phyloP scores from a whole-genome alignment of 2,329 filamentous ascomycete genomes.

The Chaetomiaceae sp. region DNA sequence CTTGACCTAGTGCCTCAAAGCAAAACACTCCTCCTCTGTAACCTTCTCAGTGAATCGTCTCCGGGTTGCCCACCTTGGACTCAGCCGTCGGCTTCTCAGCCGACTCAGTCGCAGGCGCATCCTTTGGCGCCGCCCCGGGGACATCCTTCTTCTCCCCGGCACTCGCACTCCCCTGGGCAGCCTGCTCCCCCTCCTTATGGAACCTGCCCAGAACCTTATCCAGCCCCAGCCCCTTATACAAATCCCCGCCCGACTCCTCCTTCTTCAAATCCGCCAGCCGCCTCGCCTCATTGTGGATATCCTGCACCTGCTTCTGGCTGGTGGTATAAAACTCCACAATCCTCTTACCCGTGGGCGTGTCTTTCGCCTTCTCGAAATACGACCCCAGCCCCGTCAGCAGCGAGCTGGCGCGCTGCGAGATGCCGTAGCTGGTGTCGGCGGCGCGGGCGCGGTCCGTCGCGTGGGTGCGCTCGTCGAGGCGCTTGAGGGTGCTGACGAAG shows the following conservation, averaged over 20 bases:
- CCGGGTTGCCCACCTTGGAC: slow-evolving; percentile 8
- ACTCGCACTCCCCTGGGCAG: neutral
- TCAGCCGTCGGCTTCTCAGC: slow-evolving; percentile 9
- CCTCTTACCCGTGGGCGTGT: slow-evolving; percentile 82
- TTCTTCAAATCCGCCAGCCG: slow-evolving; percentile 86
- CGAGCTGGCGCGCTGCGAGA: slow-evolving; percentile 66
- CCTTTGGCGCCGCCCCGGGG: slow-evolving; percentile 22
- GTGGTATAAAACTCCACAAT: slow-evolving; percentile 83
- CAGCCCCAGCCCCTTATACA: slow-evolving; percentile 55
- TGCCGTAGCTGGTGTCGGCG: slow-evolving; percentile 78
- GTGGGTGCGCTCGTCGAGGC: slow-evolving; percentile 81
- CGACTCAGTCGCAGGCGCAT: slow-evolving; percentile 20
- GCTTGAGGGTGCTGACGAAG: slow-evolving; percentile 72
- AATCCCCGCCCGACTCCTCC: slow-evolving; percentile 54
- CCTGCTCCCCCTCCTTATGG: neutral
- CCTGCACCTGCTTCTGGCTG: slow-evolving; percentile 81
- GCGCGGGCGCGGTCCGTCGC: slow-evolving; percentile 81
- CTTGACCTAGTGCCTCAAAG: neutral
- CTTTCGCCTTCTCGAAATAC: slow-evolving; percentile 92
- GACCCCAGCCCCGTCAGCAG: slow-evolving; percentile 64
- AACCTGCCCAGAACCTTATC: slow-evolving; percentile 50
- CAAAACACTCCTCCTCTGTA: neutral
- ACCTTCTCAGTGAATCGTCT: slow-evolving; percentile 9
- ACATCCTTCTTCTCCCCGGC: slow-evolving; percentile 13
- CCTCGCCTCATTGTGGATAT: slow-evolving; percentile 88